Conservation (phyloP, 2,329 filamentous ascomycete species). For the Conoideocrella luteorostrata region DNA sequence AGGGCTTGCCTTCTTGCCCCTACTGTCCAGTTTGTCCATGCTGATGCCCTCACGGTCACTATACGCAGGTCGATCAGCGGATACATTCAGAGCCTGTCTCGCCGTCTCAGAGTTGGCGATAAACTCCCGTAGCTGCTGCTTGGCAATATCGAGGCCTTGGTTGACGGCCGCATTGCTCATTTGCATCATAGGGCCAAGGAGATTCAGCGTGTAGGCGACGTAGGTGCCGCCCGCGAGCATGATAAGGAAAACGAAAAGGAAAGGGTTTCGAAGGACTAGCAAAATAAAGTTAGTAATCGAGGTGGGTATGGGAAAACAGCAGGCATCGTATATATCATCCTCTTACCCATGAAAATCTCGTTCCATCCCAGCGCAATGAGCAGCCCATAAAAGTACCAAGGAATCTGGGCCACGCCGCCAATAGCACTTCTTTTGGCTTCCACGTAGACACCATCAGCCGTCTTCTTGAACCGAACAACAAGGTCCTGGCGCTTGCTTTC, state of each 20-base stretch:
- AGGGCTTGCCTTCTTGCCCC: constrained; percentile 42
- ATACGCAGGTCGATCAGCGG: constrained; percentile 26
- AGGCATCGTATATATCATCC: constrained; percentile 3
- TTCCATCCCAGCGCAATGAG: constrained; percentile 96
- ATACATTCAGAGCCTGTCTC: constrained; percentile 75
- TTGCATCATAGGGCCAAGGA: constrained; percentile 91
- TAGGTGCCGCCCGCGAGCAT: constrained; percentile 72
- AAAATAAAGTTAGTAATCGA: constrained; percentile 3
- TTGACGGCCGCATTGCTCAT: constrained; percentile 85
- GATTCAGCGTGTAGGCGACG: constrained; percentile 85
- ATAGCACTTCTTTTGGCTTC: constrained; percentile 97
- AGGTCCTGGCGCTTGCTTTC: constrained; percentile 88
- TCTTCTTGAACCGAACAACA: constrained; percentile 94
- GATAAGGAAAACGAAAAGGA: constrained; percentile 86
- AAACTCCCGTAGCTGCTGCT: constrained; percentile 85
- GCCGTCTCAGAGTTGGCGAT: constrained; percentile 82
- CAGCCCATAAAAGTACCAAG: constrained; percentile 88
- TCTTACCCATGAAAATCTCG: constrained; percentile 85
- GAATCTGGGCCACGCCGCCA: constrained; percentile 88
- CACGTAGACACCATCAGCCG: constrained; percentile 93
- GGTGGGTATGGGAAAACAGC: background rate
- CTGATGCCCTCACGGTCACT: constrained; percentile 42
- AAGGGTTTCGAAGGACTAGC: constrained; percentile 82
- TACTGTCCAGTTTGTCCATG: constrained; percentile 55
- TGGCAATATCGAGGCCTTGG: constrained; percentile 86